Evolutionary conservation across 2,329 filamentous ascomycete species (phyloP).

Genomic region (Trichoderma arundinaceum): DNA sequence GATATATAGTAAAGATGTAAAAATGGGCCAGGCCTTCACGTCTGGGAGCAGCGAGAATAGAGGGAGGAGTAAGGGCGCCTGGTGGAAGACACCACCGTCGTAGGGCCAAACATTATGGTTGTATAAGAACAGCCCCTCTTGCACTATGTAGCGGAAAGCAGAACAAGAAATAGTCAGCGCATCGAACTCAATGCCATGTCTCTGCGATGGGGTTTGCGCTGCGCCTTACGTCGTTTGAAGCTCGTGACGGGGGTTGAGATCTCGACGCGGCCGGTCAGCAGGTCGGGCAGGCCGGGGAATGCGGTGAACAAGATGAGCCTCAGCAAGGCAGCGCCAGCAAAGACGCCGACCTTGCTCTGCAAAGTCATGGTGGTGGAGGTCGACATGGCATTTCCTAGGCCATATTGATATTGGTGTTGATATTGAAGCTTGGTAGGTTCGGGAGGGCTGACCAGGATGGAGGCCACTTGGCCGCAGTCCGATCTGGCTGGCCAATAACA

Average conservation of each 20-base stretch:
- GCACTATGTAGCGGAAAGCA: slow-evolving; percentile 61
- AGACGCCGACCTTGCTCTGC: slow-evolving; percentile 62
- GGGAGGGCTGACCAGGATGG: slow-evolving; percentile 27
- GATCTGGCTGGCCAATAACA: slow-evolving; percentile 17
- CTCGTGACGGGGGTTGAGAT: slow-evolving; percentile 96
- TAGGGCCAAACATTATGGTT: slow-evolving; percentile 96
- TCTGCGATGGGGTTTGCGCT: slow-evolving; percentile 2
- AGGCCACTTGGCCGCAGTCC: slow-evolving; percentile 44
- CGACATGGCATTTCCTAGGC: slow-evolving; percentile 45
- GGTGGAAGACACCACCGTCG: slow-evolving; percentile 82
- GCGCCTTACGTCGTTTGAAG: slow-evolving; percentile 86
- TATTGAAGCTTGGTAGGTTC: slow-evolving; percentile 3
- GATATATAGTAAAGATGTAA: slow-evolving; percentile 82
- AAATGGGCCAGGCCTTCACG: slow-evolving; percentile 67
- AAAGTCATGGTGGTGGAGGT: slow-evolving; percentile 47
- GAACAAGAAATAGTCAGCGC: slow-evolving; percentile 25
- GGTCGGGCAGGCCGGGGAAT: slow-evolving; percentile 82
- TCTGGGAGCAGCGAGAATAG: slow-evolving; percentile 88
- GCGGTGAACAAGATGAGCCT: slow-evolving; percentile 78
- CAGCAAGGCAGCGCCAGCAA: slow-evolving; percentile 75
- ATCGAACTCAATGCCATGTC: slow-evolving; percentile 2
- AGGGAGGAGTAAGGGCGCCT: slow-evolving; percentile 88
- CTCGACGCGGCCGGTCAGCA: slow-evolving; percentile 90
- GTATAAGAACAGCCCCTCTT: slow-evolving; percentile 96
- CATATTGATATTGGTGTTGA: slow-evolving; percentile 30